Evolutionary conservation across 345 rosid genomes (phyloP), one percentile per base, ranked within the genome.

Genomic region (Eucalyptus sp.): DNA sequence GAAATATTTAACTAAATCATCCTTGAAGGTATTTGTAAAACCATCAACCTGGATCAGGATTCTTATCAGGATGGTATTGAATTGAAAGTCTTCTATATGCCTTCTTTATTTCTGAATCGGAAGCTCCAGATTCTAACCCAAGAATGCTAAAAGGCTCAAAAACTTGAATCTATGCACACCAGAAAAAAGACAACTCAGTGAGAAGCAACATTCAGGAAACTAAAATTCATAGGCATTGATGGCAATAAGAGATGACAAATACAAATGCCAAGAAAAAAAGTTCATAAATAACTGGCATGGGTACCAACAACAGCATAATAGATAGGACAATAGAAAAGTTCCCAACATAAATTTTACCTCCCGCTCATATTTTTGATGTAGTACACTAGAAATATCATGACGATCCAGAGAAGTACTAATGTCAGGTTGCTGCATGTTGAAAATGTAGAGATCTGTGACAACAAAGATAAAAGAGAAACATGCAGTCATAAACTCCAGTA

Each of bases 21-120:
- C 43, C 50, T 48, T 22, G 24, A 81, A 64, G 6, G 4, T 41
- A 46, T 14, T 25, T 49, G 51, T 37, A 89, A 92, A 87, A 90
- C 89, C 87, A 86, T 90, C 88, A 92, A 97, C 99, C 99, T 97
- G 99, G 99, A 93, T 98, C 98, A 33, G 99, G 99, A 92, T 98
- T 98, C 95, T 98, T 98, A 91, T 98, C 99, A 87, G 99, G 99
- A 95, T 98, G 99, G 91, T 96, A 98, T 83, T 91, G 95, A 90
- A 98, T 93, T 29, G 99, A 96, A 37, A 98, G 99, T 88, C 95
- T 96, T 90, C 99, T 94, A 90, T 97, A 97, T 43, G 95, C 97
- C 95, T 98, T 98, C 92, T 95, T 98, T 88, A 98, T 97, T 89
- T 95, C 97, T 10, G 98, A 94, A 68, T 96, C 99, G 62, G 95